Evolutionary conservation across 2,329 filamentous ascomycete species (phyloP).

Genomic region (Penicillium sp.): DNA sequence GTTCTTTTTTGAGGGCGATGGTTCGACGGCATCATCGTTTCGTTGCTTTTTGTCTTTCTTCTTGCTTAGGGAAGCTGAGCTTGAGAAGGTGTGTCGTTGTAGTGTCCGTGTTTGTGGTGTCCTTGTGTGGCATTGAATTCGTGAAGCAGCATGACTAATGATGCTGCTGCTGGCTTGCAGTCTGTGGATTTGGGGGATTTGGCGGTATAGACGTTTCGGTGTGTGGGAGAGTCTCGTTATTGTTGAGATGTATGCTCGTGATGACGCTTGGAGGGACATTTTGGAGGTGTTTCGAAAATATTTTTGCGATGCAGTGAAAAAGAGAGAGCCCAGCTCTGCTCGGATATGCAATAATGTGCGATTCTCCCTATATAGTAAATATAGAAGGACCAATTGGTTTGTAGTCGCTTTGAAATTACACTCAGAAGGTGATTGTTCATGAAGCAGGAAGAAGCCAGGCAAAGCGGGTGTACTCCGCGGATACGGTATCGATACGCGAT

Average conservation of each 20-base stretch:
- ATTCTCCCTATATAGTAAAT: too few species aligned
- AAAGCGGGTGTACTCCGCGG: background rate
- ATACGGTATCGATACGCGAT: background rate
- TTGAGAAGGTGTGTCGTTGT: constrained; percentile 9
- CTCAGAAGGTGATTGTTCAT: too few species aligned
- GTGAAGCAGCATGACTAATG: background rate
- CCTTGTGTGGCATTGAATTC: background rate
- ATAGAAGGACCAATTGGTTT: too few species aligned
- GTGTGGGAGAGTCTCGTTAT: background rate
- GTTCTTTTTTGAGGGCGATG: background rate
- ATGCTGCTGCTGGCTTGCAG: background rate
- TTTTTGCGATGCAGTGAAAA: too few species aligned
- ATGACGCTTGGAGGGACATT: constrained; percentile 1
- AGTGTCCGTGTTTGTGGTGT: background rate
- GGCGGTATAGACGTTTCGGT: background rate
- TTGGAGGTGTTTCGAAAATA: background rate
- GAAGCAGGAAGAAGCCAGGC: too few species aligned
- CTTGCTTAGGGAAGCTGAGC: constrained; percentile 4
- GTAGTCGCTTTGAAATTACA: background rate
- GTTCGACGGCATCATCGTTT: background rate
- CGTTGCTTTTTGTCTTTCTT: constrained; percentile 14
- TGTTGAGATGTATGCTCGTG: constrained; percentile 1
- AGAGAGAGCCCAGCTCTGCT: too few species aligned
- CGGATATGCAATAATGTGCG: too few species aligned
- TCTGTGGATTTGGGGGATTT: background rate